Evolutionary conservation across 305 asterid species (phyloP).

Genomic region (Fraxinus latifolia): DNA sequence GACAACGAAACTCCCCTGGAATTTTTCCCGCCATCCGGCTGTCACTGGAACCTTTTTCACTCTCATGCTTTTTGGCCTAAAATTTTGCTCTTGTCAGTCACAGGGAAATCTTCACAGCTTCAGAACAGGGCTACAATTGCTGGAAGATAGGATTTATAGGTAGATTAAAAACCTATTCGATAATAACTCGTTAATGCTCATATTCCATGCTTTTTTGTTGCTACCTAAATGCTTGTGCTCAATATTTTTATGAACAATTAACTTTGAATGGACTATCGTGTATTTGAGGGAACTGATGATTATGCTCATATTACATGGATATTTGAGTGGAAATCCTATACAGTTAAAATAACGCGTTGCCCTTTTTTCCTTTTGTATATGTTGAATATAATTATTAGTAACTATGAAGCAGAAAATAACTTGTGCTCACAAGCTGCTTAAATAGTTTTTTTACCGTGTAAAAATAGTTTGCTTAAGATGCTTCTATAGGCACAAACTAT

Average conservation of each 20-base stretch:
- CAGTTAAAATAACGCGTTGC: background rate
- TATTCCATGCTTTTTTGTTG: background rate
- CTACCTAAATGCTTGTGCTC: background rate
- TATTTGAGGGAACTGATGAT: background rate
- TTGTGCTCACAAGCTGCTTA: background rate
- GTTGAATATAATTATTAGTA: background rate
- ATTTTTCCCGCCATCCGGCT: constrained; percentile 89
- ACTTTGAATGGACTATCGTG: background rate
- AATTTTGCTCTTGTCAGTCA: constrained; percentile 79
- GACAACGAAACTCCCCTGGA: constrained; percentile 82
- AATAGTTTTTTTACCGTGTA: background rate
- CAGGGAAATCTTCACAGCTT: constrained; percentile 86
- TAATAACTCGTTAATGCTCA: constrained; percentile 1
- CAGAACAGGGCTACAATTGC: constrained; percentile 89
- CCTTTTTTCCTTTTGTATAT: background rate
- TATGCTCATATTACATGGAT: background rate
- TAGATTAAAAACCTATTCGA: constrained; percentile 18
- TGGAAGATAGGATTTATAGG: constrained; percentile 97
- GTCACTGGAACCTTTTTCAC: constrained; percentile 97
- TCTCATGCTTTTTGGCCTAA: constrained; percentile 90
- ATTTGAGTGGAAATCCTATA: background rate
- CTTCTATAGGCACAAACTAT: background rate
- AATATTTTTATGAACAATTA: background rate
- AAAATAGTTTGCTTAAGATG: background rate
- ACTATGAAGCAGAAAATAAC: background rate